These are phyloP conservation scores for Leavenworthia alabamica DNA, from an alignment of 345 rosid species.

Conservation along the genomic window DNA sequence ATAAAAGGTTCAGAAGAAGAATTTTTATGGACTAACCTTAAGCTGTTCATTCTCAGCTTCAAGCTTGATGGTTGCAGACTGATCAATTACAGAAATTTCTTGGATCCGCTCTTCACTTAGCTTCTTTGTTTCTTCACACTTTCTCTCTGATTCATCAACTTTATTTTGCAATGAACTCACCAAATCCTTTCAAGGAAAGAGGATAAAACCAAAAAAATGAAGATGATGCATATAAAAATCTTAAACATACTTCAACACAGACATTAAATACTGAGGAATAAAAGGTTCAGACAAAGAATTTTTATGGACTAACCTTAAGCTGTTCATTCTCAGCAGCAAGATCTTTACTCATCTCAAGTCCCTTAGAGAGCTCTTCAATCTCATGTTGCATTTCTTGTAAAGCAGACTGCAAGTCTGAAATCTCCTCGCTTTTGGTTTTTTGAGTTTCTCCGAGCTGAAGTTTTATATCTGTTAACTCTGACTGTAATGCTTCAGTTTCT, in stretches of 20 bases:
- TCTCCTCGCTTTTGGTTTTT: slow-evolving; percentile 41
- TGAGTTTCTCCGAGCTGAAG: slow-evolving; percentile 62
- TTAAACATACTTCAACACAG: background rate
- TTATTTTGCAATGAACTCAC: slow-evolving; percentile 65
- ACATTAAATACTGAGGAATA: background rate
- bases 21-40: too few relatives aligned
- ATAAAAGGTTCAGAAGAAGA: too few relatives aligned
- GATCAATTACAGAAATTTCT: slow-evolving; percentile 55
- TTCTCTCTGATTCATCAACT: slow-evolving; percentile 65
- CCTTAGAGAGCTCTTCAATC: slow-evolving; percentile 54
- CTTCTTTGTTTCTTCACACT: slow-evolving; percentile 56
- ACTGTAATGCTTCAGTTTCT: slow-evolving; percentile 36
- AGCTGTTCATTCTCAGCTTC: slow-evolving; percentile 75
- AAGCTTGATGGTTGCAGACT: slow-evolving; percentile 55
- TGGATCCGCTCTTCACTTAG: slow-evolving; percentile 38
- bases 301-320: slow-evolving; percentile 53
- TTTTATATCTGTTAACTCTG: slow-evolving; percentile 30
- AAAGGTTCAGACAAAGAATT: slow-evolving; percentile 4
- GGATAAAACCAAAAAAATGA: background rate
- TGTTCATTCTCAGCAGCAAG: slow-evolving; percentile 73
- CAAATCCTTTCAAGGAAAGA: slow-evolving; percentile 37
- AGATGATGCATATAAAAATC: background rate
- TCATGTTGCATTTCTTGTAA: slow-evolving; percentile 44
- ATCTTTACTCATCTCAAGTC: slow-evolving; percentile 52
- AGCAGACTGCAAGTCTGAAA: slow-evolving; percentile 44